phyloP scores from a whole-genome alignment of 2,329 filamentous ascomycete species.

The Nemania bipapillata region DNA sequence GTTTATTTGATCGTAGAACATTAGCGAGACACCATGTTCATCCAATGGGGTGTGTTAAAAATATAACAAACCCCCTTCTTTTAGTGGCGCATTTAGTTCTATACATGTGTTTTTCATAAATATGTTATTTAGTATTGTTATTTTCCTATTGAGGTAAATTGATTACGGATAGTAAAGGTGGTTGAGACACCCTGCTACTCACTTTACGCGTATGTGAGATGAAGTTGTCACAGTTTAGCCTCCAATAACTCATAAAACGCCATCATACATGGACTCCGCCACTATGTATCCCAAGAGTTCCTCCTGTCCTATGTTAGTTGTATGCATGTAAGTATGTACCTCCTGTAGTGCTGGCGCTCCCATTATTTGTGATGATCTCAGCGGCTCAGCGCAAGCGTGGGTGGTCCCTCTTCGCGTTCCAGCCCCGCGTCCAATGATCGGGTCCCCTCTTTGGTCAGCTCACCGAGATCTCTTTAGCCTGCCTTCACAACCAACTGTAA shows the following conservation, averaged over 20 bases:
- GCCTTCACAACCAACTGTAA: constrained; percentile 11
- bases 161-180: not conserved
- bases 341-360: not conserved
- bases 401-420: not conserved
- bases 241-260: not conserved
- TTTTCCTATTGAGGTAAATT: not conserved
- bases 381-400: constrained; percentile 31
- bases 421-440: constrained; percentile 22
- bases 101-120: not conserved
- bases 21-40: not conserved
- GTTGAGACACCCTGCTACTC: not conserved
- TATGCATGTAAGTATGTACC: not conserved
- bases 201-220: not conserved
- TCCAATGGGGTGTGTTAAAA: constrained; percentile 10
- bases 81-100: not conserved
- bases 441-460: constrained; percentile 25
- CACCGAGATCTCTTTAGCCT: constrained; percentile 26
- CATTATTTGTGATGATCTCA: not conserved
- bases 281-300: not conserved
- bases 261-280: too few species aligned
- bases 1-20: constrained; percentile 11
- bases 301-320: not conserved
- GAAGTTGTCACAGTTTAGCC: not conserved
- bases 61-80: constrained; percentile 8
- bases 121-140: too few species aligned